Conservation (phyloP, 2,329 filamentous ascomycete genomes). For the Fusarium falciforme region DNA sequence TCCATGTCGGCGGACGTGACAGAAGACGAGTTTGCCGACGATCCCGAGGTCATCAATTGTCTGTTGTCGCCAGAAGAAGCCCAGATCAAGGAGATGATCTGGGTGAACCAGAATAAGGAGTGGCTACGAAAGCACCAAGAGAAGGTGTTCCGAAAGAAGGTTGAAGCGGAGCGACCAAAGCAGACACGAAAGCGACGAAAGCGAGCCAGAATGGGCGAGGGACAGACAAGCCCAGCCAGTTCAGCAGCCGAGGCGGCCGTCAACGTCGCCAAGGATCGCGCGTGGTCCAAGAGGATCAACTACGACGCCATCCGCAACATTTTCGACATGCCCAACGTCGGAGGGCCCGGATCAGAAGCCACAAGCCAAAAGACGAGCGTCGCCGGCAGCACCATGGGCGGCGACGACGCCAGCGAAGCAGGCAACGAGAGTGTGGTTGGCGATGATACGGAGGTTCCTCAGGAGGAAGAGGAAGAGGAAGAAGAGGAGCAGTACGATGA, state of each 20-base stretch:
- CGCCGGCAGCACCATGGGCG: slow-evolving; percentile 51
- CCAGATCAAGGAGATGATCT: slow-evolving; percentile 87
- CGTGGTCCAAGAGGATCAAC: slow-evolving; percentile 80
- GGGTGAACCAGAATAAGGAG: slow-evolving; percentile 94
- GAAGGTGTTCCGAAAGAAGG: slow-evolving; percentile 81
- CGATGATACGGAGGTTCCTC: slow-evolving; percentile 47
- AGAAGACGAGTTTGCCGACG: slow-evolving; percentile 87
- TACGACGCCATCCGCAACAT: slow-evolving; percentile 72
- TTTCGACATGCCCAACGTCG: slow-evolving; percentile 60
- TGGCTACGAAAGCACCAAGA: slow-evolving; percentile 90
- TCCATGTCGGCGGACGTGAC: slow-evolving; percentile 75
- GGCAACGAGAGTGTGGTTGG: slow-evolving; percentile 52
- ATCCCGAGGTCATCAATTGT: slow-evolving; percentile 87
- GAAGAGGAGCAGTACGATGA: slow-evolving; percentile 53
- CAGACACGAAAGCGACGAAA: slow-evolving; percentile 67
- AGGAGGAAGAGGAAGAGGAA: slow-evolving; percentile 51
- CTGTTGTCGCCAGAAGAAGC: slow-evolving; percentile 79
- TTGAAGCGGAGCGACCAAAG: slow-evolving; percentile 67
- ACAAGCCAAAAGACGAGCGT: slow-evolving; percentile 59
- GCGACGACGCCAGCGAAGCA: slow-evolving; percentile 50
- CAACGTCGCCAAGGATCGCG: slow-evolving; percentile 74
- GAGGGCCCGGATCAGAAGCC: slow-evolving; percentile 61
- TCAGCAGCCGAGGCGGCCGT: slow-evolving; percentile 77
- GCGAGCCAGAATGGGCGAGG: slow-evolving; percentile 70
- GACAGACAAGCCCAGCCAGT: slow-evolving; percentile 72